Evolutionary conservation across 2,329 filamentous ascomycete genomes (phyloP), one percentile per base, ranked within the genome.

Genomic region (Exserohilum turcica): DNA sequence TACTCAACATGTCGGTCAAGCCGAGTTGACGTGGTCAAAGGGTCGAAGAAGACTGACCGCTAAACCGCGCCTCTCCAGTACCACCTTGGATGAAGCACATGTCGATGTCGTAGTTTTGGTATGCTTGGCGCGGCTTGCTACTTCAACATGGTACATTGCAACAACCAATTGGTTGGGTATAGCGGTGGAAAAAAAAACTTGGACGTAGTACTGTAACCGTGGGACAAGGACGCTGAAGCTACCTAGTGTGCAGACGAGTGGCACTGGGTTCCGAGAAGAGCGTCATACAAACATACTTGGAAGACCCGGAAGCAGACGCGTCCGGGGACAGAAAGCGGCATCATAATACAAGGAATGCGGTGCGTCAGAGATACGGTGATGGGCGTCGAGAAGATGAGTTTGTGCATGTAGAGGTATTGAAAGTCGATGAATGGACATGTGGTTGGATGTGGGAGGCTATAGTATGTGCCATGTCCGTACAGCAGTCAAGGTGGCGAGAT

Each of bases 131-230:
- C 27, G 16, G 51, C 53, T 55, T 59, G 56, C 47, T 57, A 43
- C 43, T 52, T 39, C 19, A 8, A 32, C 33, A 6, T 48, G 8
- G 13, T 3, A 7, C 3, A 16, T 13, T 27, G 19, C 29, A 18
- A 16, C 12, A 10, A 28, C n/a, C 28, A 3, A 56, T 48, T 56
- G 57, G 54, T 9, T 19, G 33, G n/a, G 18, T 35, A 51, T 42
- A 46, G 56, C 54, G 57, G 52, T 62, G 59, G n/a, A n/a, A n/a
- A n/a, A n/a, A n/a, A 57, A 28, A 43, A 43, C 46, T 40, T 44
- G 32, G 12, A 36, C 24, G 54, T 62, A 49, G 32, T 36, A 60
- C 52, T 45, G 54, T 50, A 56, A 62, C 56, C 10, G 56, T 61
- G 50, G 50, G 59, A 61, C 59, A 43, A 48, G 36, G 33, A 45